Evolutionary conservation across 2,329 filamentous ascomycete species (phyloP).

Genomic region (Aspergillus sp.): DNA sequence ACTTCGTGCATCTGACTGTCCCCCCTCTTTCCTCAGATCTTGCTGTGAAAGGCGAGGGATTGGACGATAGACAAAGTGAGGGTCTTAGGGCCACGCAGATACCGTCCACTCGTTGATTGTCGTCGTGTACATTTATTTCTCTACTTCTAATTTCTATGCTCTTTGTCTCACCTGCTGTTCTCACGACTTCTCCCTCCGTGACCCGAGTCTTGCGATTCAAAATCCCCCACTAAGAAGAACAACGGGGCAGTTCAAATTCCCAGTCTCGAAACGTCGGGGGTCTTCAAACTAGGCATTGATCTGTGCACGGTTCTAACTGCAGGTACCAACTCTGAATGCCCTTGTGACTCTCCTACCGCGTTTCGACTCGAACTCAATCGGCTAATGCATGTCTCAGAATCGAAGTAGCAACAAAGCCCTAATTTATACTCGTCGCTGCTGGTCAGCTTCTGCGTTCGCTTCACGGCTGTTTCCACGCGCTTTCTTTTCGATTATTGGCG

Average conservation of each 20-base stretch:
- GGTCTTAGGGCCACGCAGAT: slow-evolving; percentile 6
- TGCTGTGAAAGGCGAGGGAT: slow-evolving; percentile 10
- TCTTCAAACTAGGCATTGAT: background rate
- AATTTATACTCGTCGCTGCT: slow-evolving; percentile 5
- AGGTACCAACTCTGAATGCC: slow-evolving; percentile 7
- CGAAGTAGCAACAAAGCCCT: slow-evolving; percentile 5
- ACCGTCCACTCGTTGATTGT: background rate
- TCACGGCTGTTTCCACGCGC: background rate
- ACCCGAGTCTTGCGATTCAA: slow-evolving; percentile 6
- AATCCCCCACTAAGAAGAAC: slow-evolving; percentile 6
- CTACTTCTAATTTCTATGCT: slow-evolving; percentile 1
- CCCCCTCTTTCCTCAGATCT: slow-evolving; percentile 15
- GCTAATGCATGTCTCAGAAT: slow-evolving; percentile 7
- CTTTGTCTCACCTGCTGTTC: background rate
- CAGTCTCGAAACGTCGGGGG: background rate
- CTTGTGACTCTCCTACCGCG: slow-evolving; percentile 3
- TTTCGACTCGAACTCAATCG: slow-evolving; percentile 1
- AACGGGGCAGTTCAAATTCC: background rate
- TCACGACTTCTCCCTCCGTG: background rate
- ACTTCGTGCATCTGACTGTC: slow-evolving; percentile 4
- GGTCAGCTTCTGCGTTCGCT: slow-evolving; percentile 1
- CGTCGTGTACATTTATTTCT: slow-evolving; percentile 3
- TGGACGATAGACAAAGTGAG: slow-evolving; percentile 11
- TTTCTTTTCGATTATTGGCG: background rate
- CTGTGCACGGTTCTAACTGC: slow-evolving; percentile 1